These are phyloP conservation scores for Mimosa bimucronata DNA, from an alignment of 306 rosid genomes.

Conservation along the genomic window DNA sequence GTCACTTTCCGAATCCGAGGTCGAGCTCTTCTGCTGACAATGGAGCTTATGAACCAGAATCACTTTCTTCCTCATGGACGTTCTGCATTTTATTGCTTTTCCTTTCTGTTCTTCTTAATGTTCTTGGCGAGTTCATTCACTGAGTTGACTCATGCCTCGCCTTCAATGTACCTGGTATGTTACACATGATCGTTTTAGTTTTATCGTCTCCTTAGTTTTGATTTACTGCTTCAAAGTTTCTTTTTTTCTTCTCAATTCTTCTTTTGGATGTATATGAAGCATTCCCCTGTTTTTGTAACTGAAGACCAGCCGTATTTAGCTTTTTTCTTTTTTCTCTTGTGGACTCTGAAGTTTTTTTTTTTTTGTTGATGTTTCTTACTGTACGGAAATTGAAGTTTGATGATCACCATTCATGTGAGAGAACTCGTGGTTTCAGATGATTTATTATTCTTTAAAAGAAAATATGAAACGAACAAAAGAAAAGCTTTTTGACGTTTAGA, in stretches of 20 bases:
- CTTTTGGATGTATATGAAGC: conserved; percentile 22
- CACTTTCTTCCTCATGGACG: conserved; percentile 40
- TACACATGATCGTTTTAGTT: not conserved
- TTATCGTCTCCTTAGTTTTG: not conserved
- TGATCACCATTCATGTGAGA: conserved; percentile 5
- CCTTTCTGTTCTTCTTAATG: conserved; percentile 49
- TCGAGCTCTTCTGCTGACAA: conserved; percentile 31
- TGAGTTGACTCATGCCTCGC: conserved; percentile 56
- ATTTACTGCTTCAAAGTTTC: not conserved
- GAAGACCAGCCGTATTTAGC: not conserved
- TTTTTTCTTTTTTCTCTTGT: not conserved
- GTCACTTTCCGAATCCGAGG: conserved; percentile 43
- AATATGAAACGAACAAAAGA: not conserved
- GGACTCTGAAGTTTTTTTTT: not conserved
- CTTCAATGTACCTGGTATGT: conserved; percentile 69
- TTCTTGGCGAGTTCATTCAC: conserved; percentile 51
- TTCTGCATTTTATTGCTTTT: conserved; percentile 47
- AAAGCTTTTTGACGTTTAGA: conserved; percentile 9
- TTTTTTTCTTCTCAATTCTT: conserved; percentile 9
- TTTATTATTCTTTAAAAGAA: too few species aligned
- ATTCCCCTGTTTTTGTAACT: not conserved
- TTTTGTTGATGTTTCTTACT: not conserved
- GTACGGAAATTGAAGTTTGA: conserved; percentile 26
- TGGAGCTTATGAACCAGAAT: conserved; percentile 49
- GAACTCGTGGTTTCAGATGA: not conserved